Percentiles rank a stretch among this genome's conserved stretches.
Evolutionary conservation across 805 yeast species (phyloP).

Genomic region (Ogataea pignaliae): DNA sequence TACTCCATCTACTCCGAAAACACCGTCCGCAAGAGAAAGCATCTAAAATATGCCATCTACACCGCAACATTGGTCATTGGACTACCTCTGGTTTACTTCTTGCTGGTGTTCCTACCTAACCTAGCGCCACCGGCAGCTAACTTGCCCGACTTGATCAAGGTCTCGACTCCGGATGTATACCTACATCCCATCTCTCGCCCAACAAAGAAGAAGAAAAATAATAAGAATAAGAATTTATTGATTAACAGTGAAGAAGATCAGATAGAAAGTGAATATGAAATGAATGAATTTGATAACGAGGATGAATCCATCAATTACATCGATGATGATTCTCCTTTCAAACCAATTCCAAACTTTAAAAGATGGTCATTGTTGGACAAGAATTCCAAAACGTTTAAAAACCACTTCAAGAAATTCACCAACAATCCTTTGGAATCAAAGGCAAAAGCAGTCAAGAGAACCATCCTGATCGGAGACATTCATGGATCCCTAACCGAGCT

Average conservation of each 20-base stretch:
- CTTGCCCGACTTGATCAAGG: constrained; percentile 23
- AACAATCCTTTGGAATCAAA: constrained; percentile 3
- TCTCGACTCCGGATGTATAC: constrained; percentile 18
- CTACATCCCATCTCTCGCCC: constrained; percentile 29
- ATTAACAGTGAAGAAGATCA: constrained; percentile 16
- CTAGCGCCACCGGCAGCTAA: constrained; percentile 29
- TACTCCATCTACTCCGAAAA: neutral
- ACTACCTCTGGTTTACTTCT: constrained; percentile 23
- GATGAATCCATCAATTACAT: constrained; percentile 4
- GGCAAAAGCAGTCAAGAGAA: constrained; percentile 34
- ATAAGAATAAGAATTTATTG: neutral
- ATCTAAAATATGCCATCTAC: constrained; percentile 7
- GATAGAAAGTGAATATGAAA: constrained; percentile 18
- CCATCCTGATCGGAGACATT: constrained; percentile 78
- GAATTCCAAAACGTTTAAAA: constrained; percentile 14
- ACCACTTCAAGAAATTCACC: constrained; percentile 17
- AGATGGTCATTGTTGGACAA: constrained; percentile 15
- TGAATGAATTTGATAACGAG: constrained; percentile 3
- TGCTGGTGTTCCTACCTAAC: constrained; percentile 28
- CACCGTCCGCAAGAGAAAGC: constrained; percentile 4
- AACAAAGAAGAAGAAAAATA: neutral
- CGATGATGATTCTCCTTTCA: constrained; percentile 24
- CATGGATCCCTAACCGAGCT: constrained; percentile 73
- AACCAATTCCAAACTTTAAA: constrained; percentile 22
- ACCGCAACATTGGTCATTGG: constrained; percentile 9